Percentiles rank a stretch among this genome's conserved stretches.
Evolutionary conservation across 805 yeast species (phyloP).

Genomic region (Lipomyces orientalis): DNA sequence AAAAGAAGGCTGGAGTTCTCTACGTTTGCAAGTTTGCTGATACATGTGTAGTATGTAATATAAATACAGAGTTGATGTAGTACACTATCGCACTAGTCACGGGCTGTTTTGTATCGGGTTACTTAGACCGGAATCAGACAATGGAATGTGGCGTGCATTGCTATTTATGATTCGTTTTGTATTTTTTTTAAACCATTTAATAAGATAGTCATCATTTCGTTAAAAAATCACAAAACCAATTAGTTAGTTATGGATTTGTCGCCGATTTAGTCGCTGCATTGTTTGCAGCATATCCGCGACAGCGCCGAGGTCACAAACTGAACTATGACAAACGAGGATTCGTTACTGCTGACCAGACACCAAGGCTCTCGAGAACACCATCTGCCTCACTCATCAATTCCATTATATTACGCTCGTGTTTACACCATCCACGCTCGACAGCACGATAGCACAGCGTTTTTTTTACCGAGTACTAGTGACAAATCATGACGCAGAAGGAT

Average conservation of each 20-base stretch:
- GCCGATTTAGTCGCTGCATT: too few species aligned
- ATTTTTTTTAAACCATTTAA: too few species aligned
- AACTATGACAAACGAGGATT: not conserved
- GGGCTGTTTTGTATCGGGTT: not conserved
- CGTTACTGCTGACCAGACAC: not conserved
- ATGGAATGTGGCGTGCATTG: not conserved
- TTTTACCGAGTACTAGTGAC: not conserved
- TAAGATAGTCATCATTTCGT: not conserved
- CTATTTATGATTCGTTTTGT: not conserved
- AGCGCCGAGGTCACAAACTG: not conserved
- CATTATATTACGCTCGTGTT: not conserved
- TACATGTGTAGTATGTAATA: not conserved
- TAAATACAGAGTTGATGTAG: not conserved
- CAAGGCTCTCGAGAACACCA: not conserved
- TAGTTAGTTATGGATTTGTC: too few species aligned
- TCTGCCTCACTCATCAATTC: not conserved
- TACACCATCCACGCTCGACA: not conserved
- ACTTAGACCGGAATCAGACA: not conserved
- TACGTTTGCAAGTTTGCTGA: not conserved
- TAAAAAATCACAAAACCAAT: not conserved
- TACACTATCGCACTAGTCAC: not conserved
- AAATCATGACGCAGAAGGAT: slow-evolving; percentile 26
- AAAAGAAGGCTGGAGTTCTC: not conserved
- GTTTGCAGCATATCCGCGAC: not conserved
- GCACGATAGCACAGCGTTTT: not conserved